A percentile compares a stretch with the other conserved stretches of the same genome.
Conservation (phyloP, 495 filamentous ascomycete genomes). For the Daldinia caldariorum region DNA sequence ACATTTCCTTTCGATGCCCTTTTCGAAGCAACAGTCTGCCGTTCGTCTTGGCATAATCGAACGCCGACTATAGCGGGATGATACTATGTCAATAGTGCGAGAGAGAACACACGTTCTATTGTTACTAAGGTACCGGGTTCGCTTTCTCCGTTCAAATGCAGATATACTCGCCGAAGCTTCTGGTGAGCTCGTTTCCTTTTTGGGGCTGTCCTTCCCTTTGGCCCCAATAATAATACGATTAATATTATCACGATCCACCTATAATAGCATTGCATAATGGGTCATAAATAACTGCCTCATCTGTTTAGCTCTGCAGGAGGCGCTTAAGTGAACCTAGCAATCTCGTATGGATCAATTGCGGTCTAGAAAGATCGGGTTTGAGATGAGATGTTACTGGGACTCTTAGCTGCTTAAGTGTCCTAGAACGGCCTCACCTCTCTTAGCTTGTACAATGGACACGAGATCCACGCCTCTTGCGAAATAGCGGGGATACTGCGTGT, state of each 20-base stretch:
- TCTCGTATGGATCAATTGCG: conserved; percentile 21
- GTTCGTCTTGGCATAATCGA: conserved; percentile 1
- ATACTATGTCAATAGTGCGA: neutral
- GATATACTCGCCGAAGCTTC: neutral
- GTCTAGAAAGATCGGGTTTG: neutral
- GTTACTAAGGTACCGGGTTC: neutral
- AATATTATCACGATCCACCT: neutral
- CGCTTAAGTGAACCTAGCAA: conserved; percentile 10
- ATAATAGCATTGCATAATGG: neutral
- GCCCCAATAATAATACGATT: neutral
- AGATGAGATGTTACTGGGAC: neutral
- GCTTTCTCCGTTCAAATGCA: neutral
- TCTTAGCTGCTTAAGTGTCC: neutral
- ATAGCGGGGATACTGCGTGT: neutral
- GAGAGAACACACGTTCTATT: neutral
- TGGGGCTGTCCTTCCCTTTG: neutral
- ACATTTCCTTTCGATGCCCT: too few species aligned
- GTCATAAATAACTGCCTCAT: conserved; percentile 25
- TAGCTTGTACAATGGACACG: neutral
- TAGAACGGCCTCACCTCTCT: neutral
- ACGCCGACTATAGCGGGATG: neutral
- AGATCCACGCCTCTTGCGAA: neutral
- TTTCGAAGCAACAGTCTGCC: neutral
- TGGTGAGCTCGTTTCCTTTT: neutral
- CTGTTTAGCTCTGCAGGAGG: conserved; percentile 15